Conservation (phyloP, 2,329 filamentous ascomycete genomes). For the Keithomyces neogunnii region DNA sequence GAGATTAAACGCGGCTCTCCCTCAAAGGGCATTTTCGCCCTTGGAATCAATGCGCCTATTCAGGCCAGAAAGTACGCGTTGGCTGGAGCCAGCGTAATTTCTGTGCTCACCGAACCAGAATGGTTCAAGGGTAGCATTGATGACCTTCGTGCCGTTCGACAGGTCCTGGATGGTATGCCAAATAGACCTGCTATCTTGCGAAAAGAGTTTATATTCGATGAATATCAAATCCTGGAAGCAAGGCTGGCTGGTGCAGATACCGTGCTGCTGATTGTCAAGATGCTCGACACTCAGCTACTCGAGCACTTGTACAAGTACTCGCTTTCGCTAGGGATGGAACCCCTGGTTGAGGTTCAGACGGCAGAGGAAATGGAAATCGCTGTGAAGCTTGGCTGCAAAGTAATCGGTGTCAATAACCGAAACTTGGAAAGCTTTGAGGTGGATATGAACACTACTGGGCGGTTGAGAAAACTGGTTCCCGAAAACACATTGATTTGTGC, state of each 20-base stretch:
- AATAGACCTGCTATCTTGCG: conserved; percentile 86
- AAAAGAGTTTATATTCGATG: conserved; percentile 96
- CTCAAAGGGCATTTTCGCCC: conserved; percentile 88
- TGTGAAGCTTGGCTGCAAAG: conserved; percentile 76
- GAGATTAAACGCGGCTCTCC: conserved; percentile 96
- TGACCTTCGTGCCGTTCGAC: conserved; percentile 77
- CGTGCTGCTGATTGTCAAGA: conserved; percentile 93
- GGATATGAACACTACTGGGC: conserved; percentile 83
- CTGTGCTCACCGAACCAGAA: conserved; percentile 94
- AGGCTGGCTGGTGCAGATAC: conserved; percentile 90
- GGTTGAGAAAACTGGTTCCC: conserved; percentile 79
- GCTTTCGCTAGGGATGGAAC: conserved; percentile 88
- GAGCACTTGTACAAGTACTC: conserved; percentile 82
- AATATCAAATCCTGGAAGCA: conserved; percentile 96
- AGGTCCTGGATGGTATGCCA: conserved; percentile 82
- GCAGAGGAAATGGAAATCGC: conserved; percentile 87
- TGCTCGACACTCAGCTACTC: conserved; percentile 72
- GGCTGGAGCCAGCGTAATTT: conserved; percentile 93
- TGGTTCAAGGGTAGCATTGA: conserved; percentile 99
- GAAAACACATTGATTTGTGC: conserved; percentile 84
- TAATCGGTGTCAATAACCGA: conserved; percentile 95
- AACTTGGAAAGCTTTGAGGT: conserved; percentile 96
- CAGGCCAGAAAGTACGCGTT: conserved; percentile 89
- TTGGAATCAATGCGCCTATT: conserved; percentile 77
- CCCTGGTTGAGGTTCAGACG: conserved; percentile 92